Evolutionary conservation across 768 basidiomycete species (phyloP).

Genomic region (Pleurotus salmoneostramineus): DNA sequence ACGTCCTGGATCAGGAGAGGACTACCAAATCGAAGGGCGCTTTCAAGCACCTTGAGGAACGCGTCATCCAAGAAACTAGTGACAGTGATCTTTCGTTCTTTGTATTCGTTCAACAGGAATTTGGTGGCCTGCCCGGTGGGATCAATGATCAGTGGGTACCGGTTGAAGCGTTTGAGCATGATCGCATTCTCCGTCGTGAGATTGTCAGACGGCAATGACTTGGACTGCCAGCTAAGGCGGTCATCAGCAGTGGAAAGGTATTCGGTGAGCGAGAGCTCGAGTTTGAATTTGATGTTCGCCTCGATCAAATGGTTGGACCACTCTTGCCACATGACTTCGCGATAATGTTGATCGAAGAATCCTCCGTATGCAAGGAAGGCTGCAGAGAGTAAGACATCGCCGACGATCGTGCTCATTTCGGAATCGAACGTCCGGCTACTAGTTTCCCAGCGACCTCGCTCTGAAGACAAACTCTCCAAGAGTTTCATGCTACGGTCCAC

Average conservation of each 20-base stretch:
- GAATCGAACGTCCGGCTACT: constrained; percentile 95
- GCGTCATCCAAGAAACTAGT: constrained; percentile 99
- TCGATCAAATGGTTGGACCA: constrained; percentile 89
- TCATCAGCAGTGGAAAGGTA: constrained; percentile 97
- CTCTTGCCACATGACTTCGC: constrained; percentile 95
- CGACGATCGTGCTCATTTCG: constrained; percentile 98
- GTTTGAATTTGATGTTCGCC: constrained; percentile 88
- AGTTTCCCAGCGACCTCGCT: constrained; percentile 89
- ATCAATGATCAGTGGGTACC: constrained; percentile 96
- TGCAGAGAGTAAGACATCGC: constrained; percentile 92
- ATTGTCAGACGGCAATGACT: constrained; percentile 92
- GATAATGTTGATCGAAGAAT: constrained; percentile 98
- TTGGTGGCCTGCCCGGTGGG: constrained; percentile 96
- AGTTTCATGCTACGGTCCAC: constrained; percentile 97
- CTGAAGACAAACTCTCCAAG: constrained; percentile 91
- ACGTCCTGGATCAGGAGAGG: constrained; percentile 97
- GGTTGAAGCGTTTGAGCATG: constrained; percentile 97
- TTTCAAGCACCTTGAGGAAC: constrained; percentile 97
- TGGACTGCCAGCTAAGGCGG: constrained; percentile 92
- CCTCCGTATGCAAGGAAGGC: constrained; percentile 97
- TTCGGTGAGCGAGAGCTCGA: constrained; percentile 89
- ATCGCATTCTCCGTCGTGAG: constrained; percentile 99
- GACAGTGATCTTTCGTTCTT: constrained; percentile 94
- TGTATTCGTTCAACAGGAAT: constrained; percentile 93
- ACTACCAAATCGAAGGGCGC: constrained; percentile 97